Base-by-base conservation (phyloP, 306 rosid species). In the Prunus davidiana region DNA sequence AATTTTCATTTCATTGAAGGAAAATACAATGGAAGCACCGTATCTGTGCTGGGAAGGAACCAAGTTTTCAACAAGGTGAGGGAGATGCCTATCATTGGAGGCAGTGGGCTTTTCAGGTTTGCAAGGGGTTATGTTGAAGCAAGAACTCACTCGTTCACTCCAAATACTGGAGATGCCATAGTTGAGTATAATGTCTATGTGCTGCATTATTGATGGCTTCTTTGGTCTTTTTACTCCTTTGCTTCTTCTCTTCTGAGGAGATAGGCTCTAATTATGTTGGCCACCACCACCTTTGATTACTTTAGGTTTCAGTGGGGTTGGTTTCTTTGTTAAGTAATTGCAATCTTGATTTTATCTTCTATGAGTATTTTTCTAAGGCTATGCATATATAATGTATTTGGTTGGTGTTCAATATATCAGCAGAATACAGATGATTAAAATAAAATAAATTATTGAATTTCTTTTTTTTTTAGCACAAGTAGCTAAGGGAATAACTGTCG, bases 11-110 rank as follows among this genome's bases (percentile, higher is more conserved):
- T 91, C 34, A 22, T 67, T 1, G 79, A 87, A 51, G 97, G 97
- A 20, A 91, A 93, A 52, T 91, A 89, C 34, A 91, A 85, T 47
- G 97, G 97, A 0, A 93, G 98, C 79, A 88, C 87, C 12, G 47
- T 91, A 63, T 89, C 93, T 0, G 68, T 91, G 16, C 68, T 91
- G 27, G 98, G 98, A 6, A 82, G 97, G 78, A 91, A 93, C 67
- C 82, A 78, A 1, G 75, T 89, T 8, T 69, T 79, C 73, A 8
- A 78, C 3, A 81, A 78, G 61, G 80, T 76, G 18, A 88, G 98
- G 61, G 96, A 93, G 76, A 84, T 93, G 98, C 97, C 96, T 13
- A 90, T 89, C 71, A 83, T 91, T 19, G 97, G 95, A 41, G 97
- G 98, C 1, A 91, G 95, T 65, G 96, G 98, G 0, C 80, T 89